Evolutionary conservation across 1,284 basidiomycete genomes (phyloP), one percentile per base, ranked within the genome.

Genomic region (Phylloporus sp.): DNA sequence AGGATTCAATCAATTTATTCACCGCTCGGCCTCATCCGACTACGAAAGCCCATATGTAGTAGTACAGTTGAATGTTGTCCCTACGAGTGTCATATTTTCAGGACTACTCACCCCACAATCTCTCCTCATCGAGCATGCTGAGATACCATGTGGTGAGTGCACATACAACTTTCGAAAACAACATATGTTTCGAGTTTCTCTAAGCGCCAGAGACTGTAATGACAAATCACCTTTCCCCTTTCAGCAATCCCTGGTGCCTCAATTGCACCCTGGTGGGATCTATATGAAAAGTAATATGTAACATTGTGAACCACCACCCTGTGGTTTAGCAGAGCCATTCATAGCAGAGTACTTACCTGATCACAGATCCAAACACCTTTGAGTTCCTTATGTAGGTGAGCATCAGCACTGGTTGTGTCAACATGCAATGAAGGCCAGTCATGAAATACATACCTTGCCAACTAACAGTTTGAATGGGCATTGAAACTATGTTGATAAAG

Each of bases 181-280:
- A 49, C 7, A 20, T 49, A 49, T 28, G 13, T 49, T 62, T 85
- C 83, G 58, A 91, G 72, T 51, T 84, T 81, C 10, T 78, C 78
- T 53, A 90, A 77, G 6, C 77, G 76, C 65, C 79, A 78, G 29
- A 85, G 72, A 64, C 81, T 77, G 68, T 81, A 84, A 54, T 81
- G 78, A 65, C 84, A 85, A 5, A 81, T 84, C 56, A 92, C 87
- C 67, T 89, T 87, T 11, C 89, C 89, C 18, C 78, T 75, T 1
- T 86, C 86, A 13, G 86, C 90, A 61, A 92, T 79, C 20, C 83
- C 81, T 32, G 93, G 77, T 5, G 89, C 86, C 73, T 93, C 90
- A 47, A 82, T 77, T 24, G 84, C 82, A 67, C 92, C 91, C 70
- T 89, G 86, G 55, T 87, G 81, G 63, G 79, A 82, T 34, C 86